Percentiles rank a stretch among this genome's conserved stretches.
These are phyloP conservation scores for Botryobasidium botryosum DNA, from an alignment of 768 basidiomycete species.

Conservation along the genomic window DNA sequence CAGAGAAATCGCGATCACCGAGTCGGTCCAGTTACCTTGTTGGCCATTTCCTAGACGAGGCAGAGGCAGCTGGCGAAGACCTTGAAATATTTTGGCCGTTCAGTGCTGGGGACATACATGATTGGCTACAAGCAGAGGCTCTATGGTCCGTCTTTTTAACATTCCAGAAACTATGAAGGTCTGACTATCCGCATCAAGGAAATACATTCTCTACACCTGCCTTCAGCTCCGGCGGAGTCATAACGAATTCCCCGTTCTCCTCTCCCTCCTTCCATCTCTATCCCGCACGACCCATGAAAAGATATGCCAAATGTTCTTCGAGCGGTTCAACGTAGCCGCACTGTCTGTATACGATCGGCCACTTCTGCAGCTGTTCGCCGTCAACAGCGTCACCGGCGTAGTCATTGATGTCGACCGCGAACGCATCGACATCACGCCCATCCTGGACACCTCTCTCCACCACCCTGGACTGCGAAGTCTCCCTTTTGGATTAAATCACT, in stretches of 20 bases:
- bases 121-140: conserved; percentile 79
- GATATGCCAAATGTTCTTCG: conserved; percentile 75
- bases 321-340: conserved; percentile 79
- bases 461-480: conserved; percentile 17
- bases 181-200: conserved; percentile 33
- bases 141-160: conserved; percentile 43
- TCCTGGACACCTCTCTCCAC: conserved; percentile 55
- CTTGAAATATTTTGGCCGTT: conserved; percentile 71
- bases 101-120: conserved; percentile 46
- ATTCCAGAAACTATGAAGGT: too few species aligned
- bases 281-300: conserved; percentile 52
- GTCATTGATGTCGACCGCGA: conserved; percentile 70
- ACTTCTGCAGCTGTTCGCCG: conserved; percentile 68
- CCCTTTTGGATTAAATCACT: conserved; percentile 23
- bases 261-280: conserved; percentile 49
- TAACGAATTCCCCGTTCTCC: conserved; percentile 74
- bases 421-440: conserved; percentile 57
- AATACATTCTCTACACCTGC: conserved; percentile 59
- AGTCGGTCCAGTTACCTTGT: conserved; percentile 56
- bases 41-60: conserved; percentile 64
- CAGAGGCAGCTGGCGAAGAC: conserved; percentile 54
- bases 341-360: conserved; percentile 70
- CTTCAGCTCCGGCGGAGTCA: conserved; percentile 65
- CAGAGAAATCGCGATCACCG: neutral
- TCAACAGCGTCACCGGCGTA: conserved; percentile 50